A percentile compares a stretch with the other conserved stretches of the same genome.
phyloP scores from a whole-genome alignment of 1,284 basidiomycete species.

The Rhodotorula sp. region DNA sequence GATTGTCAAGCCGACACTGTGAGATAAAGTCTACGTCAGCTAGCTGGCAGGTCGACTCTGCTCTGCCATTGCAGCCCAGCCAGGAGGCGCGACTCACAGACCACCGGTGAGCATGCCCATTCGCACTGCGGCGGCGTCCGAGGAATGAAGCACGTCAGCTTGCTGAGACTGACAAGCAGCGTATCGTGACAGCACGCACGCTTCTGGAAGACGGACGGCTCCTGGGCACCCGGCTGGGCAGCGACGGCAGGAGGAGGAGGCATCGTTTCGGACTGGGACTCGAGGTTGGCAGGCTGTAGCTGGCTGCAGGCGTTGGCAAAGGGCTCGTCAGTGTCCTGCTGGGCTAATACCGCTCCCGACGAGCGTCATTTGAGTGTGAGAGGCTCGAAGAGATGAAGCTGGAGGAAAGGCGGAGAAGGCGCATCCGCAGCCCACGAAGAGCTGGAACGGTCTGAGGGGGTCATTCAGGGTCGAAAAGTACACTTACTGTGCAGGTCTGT shows the following conservation, averaged over 20 bases:
- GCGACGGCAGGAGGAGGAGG: slow-evolving; percentile 28
- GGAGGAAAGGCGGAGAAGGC: background rate
- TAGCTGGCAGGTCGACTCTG: no score
- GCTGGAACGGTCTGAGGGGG: no score
- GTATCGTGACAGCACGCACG: slow-evolving; percentile 1
- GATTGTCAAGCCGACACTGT: slow-evolving; percentile 78
- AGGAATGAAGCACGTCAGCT: no score
- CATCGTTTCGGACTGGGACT: slow-evolving; percentile 3
- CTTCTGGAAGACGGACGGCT: slow-evolving; percentile 32
- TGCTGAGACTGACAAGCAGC: background rate
- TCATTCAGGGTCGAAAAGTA: no score
- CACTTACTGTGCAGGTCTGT: no score
- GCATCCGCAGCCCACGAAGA: no score
- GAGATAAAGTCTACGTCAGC: background rate
- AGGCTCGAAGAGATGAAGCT: background rate
- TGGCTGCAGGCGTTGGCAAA: background rate
- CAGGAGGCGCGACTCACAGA: background rate
- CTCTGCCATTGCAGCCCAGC: no score
- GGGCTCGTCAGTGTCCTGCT: no score
- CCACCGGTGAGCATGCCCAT: slow-evolving; percentile 24
- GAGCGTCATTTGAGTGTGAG: background rate
- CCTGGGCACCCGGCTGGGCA: slow-evolving; percentile 13
- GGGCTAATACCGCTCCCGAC: background rate
- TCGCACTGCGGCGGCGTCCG: background rate
- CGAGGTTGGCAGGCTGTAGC: background rate